Base-by-base conservation (phyloP, 257 asterid genomes). In the Cruciata laevipes region DNA sequence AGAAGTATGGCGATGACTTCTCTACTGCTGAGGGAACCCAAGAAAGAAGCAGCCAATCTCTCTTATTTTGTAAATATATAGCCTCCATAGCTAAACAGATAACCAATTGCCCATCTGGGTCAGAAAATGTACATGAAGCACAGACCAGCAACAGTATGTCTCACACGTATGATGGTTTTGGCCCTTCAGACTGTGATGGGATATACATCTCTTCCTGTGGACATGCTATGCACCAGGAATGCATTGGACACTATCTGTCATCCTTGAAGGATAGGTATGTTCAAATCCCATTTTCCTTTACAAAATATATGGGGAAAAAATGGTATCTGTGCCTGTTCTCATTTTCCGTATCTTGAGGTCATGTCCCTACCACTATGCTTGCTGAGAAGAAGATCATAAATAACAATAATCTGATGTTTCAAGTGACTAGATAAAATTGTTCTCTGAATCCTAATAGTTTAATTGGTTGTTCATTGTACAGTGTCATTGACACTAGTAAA, bases 181-280 rank as follows among this genome's bases (percentile, higher is more conserved):
- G 88, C 57, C 90, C 95, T 53, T 67, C 83, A 14, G 86, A 85
- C 53, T 83, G 85, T 71, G 93, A 88, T 75, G 96, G 97, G 69
- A 83, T 94, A 57, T 83, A 84, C 83, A 74, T 86, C 69, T 90
- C 97, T 66, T 94, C 99, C 20, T 94, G 99, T 63, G 97, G 99
- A 58, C 99, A 94, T 73, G 97, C 99, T 71, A 96, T 94, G 80
- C 99, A 94, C 80, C 95, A 90, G 78, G 90, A 85, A 75, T 94
- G 99, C 77, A 84, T 94, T 73, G 96, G 87, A 75, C 95, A 95
- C 33, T 94, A 94, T 78, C 78, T 94, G 67, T 79, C 84, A 60
- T 90, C 99, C 31, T 85, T 90, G 49, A 86, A 75, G 85, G 96
- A 94, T 74, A 90, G 99, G 99, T 90, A 82, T 51, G 38, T 16